These are phyloP conservation scores for Casuarina equisetifolia DNA, from an alignment of 306 rosid genomes.

Conservation along the genomic window DNA sequence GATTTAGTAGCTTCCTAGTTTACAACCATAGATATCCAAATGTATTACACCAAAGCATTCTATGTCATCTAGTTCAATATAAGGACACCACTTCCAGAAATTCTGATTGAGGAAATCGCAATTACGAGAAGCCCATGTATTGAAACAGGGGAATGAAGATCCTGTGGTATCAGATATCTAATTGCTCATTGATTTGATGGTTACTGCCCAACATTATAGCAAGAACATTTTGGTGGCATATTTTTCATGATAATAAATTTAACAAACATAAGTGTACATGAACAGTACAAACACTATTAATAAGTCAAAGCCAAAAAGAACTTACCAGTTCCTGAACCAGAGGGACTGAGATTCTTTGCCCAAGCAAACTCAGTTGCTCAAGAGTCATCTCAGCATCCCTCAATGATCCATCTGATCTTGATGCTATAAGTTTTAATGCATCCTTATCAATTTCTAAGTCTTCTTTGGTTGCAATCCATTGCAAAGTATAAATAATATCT, in stretches of 20 bases:
- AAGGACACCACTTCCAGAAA: too few relatives aligned
- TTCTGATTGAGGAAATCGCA: too few relatives aligned
- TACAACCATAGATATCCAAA: too few relatives aligned
- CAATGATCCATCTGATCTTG: slow-evolving; percentile 94
- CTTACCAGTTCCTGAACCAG: slow-evolving; percentile 94
- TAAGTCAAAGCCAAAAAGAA: slow-evolving; percentile 4
- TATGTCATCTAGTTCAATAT: too few relatives aligned
- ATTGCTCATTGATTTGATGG: too few relatives aligned
- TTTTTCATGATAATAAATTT: neutral
- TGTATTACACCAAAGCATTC: too few relatives aligned
- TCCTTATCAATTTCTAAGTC: slow-evolving; percentile 87
- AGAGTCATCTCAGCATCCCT: slow-evolving; percentile 99
- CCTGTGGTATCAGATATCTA: too few relatives aligned
- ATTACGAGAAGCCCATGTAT: too few relatives aligned
- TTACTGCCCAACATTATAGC: neutral
- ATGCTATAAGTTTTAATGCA: slow-evolving; percentile 92
- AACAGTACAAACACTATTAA: slow-evolving; percentile 16
- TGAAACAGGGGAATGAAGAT: too few relatives aligned
- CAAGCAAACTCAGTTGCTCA: slow-evolving; percentile 96
- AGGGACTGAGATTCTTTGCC: slow-evolving; percentile 88
- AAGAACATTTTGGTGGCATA: neutral
- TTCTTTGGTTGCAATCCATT: slow-evolving; percentile 80
- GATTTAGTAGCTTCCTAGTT: too few relatives aligned
- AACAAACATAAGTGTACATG: slow-evolving; percentile 7
- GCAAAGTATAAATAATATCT: slow-evolving; percentile 75